Conservation (phyloP, 495 filamentous ascomycete species). For the Xylaria sp. region DNA sequence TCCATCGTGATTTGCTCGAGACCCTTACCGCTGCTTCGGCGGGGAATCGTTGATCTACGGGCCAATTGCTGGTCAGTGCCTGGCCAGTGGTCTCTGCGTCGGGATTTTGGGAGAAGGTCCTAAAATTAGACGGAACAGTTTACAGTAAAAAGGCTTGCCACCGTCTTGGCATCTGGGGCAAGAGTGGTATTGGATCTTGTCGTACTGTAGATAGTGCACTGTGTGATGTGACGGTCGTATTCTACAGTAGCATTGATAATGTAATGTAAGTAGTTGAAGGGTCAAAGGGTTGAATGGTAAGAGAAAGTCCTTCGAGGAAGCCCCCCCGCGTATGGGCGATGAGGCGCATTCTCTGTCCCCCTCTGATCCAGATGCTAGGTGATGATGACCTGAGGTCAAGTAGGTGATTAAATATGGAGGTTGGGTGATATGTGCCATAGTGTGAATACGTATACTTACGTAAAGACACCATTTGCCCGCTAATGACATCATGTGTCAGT, state of each 20-base stretch:
- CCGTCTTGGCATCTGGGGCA: not conserved
- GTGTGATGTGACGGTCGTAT: not conserved
- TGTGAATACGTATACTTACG: not conserved
- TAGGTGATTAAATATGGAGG: not conserved
- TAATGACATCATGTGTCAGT: not conserved
- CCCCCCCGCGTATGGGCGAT: not conserved
- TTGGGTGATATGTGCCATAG: not conserved
- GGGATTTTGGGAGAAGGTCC: not conserved
- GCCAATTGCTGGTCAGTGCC: not conserved
- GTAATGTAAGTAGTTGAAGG: too few relatives aligned
- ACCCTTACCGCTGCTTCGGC: slow-evolving; percentile 6
- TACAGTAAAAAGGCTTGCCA: not conserved
- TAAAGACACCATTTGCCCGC: not conserved
- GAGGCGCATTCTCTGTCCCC: not conserved
- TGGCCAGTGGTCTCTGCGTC: not conserved
- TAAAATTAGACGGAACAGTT: slow-evolving; percentile 9
- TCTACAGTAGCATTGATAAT: not conserved
- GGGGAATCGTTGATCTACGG: not conserved
- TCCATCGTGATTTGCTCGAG: not conserved
- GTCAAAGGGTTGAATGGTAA: too few relatives aligned
- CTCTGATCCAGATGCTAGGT: not conserved
- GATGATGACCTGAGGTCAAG: not conserved
- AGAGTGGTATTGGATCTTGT: not conserved
- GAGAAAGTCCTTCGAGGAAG: not conserved
- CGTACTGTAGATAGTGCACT: not conserved